Evolutionary conservation across 345 rosid species (phyloP).

Genomic region (Salix dunnii): DNA sequence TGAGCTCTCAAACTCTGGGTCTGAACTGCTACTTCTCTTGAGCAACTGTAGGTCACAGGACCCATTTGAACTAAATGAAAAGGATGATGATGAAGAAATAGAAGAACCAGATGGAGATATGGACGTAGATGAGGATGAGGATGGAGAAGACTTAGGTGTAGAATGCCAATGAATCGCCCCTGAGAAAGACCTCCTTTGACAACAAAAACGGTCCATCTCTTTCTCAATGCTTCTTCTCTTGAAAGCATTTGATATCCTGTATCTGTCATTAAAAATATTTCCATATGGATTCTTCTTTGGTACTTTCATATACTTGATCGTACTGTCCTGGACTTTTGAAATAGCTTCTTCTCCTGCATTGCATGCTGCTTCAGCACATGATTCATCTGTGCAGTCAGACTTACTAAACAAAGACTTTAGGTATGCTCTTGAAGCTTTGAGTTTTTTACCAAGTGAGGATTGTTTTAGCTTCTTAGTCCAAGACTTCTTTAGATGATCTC

Average conservation of each 20-base stretch:
- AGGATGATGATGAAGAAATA: slow-evolving; percentile 56
- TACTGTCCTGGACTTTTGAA: slow-evolving; percentile 21
- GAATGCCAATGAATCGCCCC: slow-evolving; percentile 68
- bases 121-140: slow-evolving; percentile 16
- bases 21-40: slow-evolving; percentile 59
- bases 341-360: slow-evolving; percentile 25
- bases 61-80: slow-evolving; percentile 58
- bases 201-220: slow-evolving; percentile 29
- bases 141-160: slow-evolving; percentile 30
- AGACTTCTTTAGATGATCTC: slow-evolving; percentile 30
- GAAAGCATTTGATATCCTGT: slow-evolving; percentile 15
- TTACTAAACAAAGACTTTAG: slow-evolving; percentile 57
- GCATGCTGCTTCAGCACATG: slow-evolving; percentile 35
- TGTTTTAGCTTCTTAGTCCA: slow-evolving; percentile 53
- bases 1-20: slow-evolving; percentile 59
- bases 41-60: slow-evolving; percentile 45
- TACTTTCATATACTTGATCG: slow-evolving; percentile 30
- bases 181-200: slow-evolving; percentile 78
- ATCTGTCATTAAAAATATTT: slow-evolving; percentile 23
- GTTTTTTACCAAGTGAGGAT: slow-evolving; percentile 51
- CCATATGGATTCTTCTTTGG: slow-evolving; percentile 39
- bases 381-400: slow-evolving; percentile 54
- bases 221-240: slow-evolving; percentile 39
- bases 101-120: slow-evolving; percentile 44
- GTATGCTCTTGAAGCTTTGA: slow-evolving; percentile 69